These are phyloP conservation scores for Pestalotiopsis sp. DNA, from an alignment of 2,329 filamentous ascomycete genomes.

Conservation along the genomic window DNA sequence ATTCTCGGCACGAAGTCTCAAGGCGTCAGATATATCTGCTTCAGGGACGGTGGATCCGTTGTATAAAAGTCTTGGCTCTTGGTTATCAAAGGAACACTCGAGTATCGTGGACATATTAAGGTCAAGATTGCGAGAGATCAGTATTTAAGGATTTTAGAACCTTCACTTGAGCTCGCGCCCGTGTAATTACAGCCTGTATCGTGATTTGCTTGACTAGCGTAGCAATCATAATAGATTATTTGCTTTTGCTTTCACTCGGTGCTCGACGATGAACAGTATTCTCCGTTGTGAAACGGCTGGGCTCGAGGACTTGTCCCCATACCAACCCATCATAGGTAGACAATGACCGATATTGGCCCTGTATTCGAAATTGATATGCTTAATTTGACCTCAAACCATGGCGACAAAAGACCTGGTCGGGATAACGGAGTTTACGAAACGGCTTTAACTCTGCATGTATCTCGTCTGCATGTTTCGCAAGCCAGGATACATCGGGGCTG, in stretches of 20 bases:
- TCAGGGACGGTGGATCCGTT: conserved; percentile 16
- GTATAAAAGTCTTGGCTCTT: conserved; percentile 23
- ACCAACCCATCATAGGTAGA: too few species aligned
- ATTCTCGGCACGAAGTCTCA: conserved; percentile 18
- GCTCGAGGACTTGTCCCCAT: too few species aligned
- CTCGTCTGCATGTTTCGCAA: neutral
- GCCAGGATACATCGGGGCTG: neutral
- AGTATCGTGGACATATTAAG: conserved; percentile 22
- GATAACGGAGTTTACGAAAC: neutral
- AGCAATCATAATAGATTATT: neutral
- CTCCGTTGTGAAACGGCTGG: too few species aligned
- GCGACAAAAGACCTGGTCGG: neutral
- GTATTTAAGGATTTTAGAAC: neutral
- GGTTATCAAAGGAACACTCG: conserved; percentile 25
- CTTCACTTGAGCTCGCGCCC: neutral
- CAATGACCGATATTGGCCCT: too few species aligned
- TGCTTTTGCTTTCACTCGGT: neutral
- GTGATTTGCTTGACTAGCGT: neutral
- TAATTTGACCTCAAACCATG: neutral
- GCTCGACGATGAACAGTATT: neutral
- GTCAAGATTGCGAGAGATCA: conserved; percentile 20
- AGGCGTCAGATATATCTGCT: conserved; percentile 5
- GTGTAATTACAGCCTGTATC: neutral
- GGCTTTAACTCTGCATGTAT: neutral
- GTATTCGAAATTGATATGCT: too few species aligned